Evolutionary conservation across 2,329 filamentous ascomycete genomes (phyloP).

Genomic region (Orbilia quercus): DNA sequence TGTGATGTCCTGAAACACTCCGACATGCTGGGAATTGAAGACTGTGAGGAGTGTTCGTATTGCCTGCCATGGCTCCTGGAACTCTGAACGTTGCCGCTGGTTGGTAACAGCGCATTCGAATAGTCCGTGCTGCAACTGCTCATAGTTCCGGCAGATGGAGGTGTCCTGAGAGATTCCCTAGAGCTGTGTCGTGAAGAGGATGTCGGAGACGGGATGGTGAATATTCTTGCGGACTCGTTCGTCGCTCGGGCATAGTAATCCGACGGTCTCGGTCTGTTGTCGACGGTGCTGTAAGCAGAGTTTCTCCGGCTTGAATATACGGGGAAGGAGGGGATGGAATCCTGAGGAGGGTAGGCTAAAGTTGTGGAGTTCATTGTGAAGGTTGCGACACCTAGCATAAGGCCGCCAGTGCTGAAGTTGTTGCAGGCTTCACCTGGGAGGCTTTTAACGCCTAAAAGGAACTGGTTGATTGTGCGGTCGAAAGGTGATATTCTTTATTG

Average conservation of each 20-base stretch:
- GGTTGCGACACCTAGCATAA: slow-evolving; percentile 43
- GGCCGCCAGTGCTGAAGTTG: slow-evolving; percentile 3
- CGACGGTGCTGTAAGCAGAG: slow-evolving; percentile 42
- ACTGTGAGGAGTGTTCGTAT: slow-evolving; percentile 43
- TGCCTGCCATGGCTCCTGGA: slow-evolving; percentile 38
- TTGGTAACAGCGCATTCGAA: slow-evolving; percentile 46
- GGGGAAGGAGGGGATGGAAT: slow-evolving; percentile 43
- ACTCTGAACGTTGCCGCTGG: slow-evolving; percentile 43
- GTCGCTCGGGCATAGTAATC: slow-evolving; percentile 46
- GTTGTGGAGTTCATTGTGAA: slow-evolving; percentile 51
- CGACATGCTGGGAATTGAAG: slow-evolving; percentile 46
- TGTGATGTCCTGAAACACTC: slow-evolving; percentile 47
- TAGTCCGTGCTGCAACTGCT: slow-evolving; percentile 20
- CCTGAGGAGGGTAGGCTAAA: slow-evolving; percentile 46
- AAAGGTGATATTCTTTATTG: neutral
- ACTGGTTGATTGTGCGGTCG: neutral
- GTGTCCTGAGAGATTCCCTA: slow-evolving; percentile 41
- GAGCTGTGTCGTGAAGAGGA: slow-evolving; percentile 43
- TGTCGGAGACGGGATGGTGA: slow-evolving; percentile 38
- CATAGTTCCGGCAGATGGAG: slow-evolving; percentile 24
- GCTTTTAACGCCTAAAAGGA: slow-evolving; percentile 14
- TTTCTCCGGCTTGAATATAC: slow-evolving; percentile 37
- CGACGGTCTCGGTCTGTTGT: slow-evolving; percentile 35
- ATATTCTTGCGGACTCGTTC: slow-evolving; percentile 45
- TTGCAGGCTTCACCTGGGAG: slow-evolving; percentile 20